Evolutionary conservation across 371 early-diverging fungal genomes (phyloP).

Genomic region (Mortierella sp.): DNA sequence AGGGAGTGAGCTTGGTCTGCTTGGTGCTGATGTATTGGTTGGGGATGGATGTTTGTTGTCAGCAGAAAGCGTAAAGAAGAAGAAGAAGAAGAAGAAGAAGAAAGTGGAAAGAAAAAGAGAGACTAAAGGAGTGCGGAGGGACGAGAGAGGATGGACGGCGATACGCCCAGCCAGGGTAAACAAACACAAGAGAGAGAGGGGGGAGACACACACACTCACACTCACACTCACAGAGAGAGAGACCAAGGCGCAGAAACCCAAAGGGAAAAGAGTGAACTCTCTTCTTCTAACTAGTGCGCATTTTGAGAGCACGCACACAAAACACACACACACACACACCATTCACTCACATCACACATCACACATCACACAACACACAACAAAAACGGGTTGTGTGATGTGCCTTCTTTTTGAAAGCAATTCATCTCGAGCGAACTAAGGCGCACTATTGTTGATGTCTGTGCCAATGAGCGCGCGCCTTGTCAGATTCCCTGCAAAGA

Average conservation of each 20-base stretch:
- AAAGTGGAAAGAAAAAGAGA: not conserved
- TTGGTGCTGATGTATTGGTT: not conserved
- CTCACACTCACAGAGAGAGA: too few relatives aligned
- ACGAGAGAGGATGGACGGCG: too few relatives aligned
- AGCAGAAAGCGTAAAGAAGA: conserved; percentile 10
- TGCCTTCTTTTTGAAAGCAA: not conserved
- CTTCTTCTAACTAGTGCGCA: not conserved
- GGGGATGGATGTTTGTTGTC: not conserved
- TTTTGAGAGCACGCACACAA: not conserved
- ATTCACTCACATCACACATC: too few relatives aligned
- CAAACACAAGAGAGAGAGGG: not conserved
- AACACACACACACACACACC: not conserved
- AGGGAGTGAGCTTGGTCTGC: not conserved
- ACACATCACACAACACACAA: too few relatives aligned
- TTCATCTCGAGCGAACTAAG: not conserved
- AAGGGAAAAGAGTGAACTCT: not conserved
- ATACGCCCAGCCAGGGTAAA: not conserved
- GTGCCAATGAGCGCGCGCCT: not conserved
- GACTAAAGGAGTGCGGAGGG: not conserved
- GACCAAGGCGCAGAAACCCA: conserved; percentile 1
- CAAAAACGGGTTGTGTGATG: not conserved
- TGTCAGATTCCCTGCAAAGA: not conserved
- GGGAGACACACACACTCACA: not conserved
- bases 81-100: not conserved
- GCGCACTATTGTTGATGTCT: not conserved